A percentile compares a stretch with the other conserved stretches of the same genome.
Conservation (phyloP, 805 yeast species). For the Yarrowia sp. region DNA sequence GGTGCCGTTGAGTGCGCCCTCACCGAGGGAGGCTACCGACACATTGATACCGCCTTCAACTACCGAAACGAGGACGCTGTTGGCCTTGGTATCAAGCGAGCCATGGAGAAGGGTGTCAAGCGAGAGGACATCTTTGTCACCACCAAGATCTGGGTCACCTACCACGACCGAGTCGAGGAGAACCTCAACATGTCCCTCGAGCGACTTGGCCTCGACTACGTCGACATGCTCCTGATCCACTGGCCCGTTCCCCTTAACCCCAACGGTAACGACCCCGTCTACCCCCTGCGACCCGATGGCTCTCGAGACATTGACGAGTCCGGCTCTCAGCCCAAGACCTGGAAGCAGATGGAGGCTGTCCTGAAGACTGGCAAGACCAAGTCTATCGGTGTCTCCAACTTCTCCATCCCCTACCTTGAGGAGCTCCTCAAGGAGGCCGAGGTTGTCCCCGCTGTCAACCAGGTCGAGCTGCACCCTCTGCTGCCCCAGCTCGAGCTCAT, state of each 20-base stretch:
- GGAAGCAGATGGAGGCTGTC: conserved; percentile 67
- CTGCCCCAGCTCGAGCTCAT: conserved; percentile 68
- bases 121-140: conserved; percentile 65
- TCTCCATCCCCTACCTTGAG: conserved; percentile 61
- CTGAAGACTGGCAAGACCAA: conserved; percentile 56
- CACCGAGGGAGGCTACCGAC: conserved; percentile 65
- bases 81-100: conserved; percentile 60
- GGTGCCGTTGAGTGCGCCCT: conserved; percentile 58
- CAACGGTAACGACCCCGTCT: conserved; percentile 39
- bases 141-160: conserved; percentile 64
- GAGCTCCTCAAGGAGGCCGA: conserved; percentile 58
- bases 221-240: conserved; percentile 71
- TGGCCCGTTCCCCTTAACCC: conserved; percentile 60
- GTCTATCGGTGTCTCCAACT: conserved; percentile 81
- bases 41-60: conserved; percentile 76
- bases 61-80: conserved; percentile 73
- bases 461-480: conserved; percentile 78
- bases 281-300: conserved; percentile 54
- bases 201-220: conserved; percentile 63
- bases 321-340: conserved; percentile 58
- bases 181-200: conserved; percentile 61
- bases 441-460: conserved; percentile 72
- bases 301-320: conserved; percentile 50
- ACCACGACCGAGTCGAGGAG: conserved; percentile 52
- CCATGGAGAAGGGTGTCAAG: conserved; percentile 54